Conservation (phyloP, 2,329 filamentous ascomycete species). For the Alternaria sp. region DNA sequence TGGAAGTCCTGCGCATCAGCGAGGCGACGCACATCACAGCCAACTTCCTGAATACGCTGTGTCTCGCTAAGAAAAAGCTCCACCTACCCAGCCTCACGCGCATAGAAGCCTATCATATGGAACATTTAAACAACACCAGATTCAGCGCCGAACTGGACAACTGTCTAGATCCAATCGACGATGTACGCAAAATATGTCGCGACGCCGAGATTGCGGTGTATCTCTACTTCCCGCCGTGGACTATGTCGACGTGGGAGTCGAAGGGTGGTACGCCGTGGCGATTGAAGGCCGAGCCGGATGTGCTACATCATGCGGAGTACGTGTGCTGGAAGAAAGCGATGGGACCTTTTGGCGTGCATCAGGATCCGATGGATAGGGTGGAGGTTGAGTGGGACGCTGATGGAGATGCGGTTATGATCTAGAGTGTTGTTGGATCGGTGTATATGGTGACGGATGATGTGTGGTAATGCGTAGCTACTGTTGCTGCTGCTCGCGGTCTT, state of each 20-base stretch:
- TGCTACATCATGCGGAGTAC: not conserved
- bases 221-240: constrained; percentile 13
- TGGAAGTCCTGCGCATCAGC: constrained; percentile 21
- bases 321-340: not conserved
- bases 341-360: not conserved
- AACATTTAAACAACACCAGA: not conserved
- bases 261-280: constrained; percentile 12
- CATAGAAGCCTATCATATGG: constrained; percentile 18
- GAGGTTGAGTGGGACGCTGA: constrained; percentile 14
- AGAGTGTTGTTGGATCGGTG: too few relatives aligned
- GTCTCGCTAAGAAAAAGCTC: constrained; percentile 5
- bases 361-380: not conserved
- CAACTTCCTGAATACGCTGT: constrained; percentile 12
- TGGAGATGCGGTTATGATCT: constrained; percentile 9
- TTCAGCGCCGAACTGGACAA: not conserved
- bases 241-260: constrained; percentile 11
- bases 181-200: not conserved
- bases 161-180: not conserved
- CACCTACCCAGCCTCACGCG: constrained; percentile 7
- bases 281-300: not conserved
- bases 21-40: constrained; percentile 8
- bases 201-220: constrained; percentile 9
- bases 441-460: too few relatives aligned
- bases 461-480: not conserved
- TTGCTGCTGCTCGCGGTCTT: too few relatives aligned